Percentiles rank a stretch among this genome's conserved stretches.
Conservation (phyloP, 352 stramenopile genomes). For the Globisporangium paroecandrum region DNA sequence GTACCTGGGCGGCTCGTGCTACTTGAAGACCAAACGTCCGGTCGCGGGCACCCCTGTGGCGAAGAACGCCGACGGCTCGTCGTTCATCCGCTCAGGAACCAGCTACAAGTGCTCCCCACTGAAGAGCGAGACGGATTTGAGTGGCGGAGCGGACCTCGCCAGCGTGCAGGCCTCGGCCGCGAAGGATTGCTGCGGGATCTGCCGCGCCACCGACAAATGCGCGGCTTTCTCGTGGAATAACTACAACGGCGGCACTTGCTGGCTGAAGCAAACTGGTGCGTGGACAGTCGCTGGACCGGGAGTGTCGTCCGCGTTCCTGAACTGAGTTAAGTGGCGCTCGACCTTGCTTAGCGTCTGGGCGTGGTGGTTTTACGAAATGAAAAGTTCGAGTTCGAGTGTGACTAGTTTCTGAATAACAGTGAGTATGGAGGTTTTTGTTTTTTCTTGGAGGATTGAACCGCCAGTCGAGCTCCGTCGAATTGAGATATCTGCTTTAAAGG, state of each 20-base stretch:
- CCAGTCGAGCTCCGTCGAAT: too few species aligned
- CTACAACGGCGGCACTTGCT: constrained; percentile 14
- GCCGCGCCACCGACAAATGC: constrained; percentile 6
- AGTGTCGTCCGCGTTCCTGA: not conserved
- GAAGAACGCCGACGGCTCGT: constrained; percentile 1
- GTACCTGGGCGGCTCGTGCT: constrained; percentile 42
- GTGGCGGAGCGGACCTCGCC: not conserved
- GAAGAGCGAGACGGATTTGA: constrained; percentile 1
- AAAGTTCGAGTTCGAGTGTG: too few species aligned
- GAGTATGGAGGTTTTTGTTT: too few species aligned
- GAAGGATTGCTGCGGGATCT: constrained; percentile 12
- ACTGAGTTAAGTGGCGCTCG: not conserved
- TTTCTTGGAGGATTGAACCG: too few species aligned
- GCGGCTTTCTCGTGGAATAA: constrained; percentile 10
- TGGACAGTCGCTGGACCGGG: not conserved
- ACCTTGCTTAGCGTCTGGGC: not conserved
- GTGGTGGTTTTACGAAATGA: too few species aligned
- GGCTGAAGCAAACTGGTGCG: constrained; percentile 4
- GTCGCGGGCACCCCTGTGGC: not conserved
- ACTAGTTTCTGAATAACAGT: too few species aligned
- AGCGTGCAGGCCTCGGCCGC: not conserved
- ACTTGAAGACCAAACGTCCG: constrained; percentile 34
- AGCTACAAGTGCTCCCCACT: constrained; percentile 13
- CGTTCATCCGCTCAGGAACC: constrained; percentile 3
- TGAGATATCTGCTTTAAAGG: too few species aligned